phyloP scores from a whole-genome alignment of 108 stramenopile genomes.

The Mayamaea pseudoterrestris region DNA sequence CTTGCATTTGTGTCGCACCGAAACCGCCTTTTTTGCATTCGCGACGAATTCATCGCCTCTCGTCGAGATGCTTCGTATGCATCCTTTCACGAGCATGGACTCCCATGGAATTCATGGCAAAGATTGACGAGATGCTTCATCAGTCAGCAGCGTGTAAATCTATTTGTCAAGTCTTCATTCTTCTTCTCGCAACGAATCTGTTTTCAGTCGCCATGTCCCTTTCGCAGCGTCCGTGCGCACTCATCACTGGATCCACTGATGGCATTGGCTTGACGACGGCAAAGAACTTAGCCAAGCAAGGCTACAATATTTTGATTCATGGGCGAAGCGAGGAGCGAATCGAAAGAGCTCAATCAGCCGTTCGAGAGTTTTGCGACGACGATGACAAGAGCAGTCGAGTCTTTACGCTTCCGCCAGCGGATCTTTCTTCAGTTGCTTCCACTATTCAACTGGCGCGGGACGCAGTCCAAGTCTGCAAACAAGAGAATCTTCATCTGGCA shows the following conservation, averaged over 20 bases:
- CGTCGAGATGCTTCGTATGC: no score
- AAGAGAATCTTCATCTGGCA: slow-evolving; percentile 21
- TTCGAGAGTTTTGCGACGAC: background rate
- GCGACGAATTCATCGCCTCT: no score
- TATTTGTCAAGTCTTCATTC: no score
- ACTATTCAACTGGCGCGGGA: slow-evolving; percentile 24
- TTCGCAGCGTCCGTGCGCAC: no score
- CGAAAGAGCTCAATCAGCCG: slow-evolving; percentile 1
- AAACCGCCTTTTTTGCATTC: no score
- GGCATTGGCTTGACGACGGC: slow-evolving; percentile 44
- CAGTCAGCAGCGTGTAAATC: no score
- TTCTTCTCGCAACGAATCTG: no score
- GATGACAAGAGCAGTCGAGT: background rate
- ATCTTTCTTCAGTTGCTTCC: slow-evolving; percentile 31
- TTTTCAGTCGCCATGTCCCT: no score
- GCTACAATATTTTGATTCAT: slow-evolving; percentile 33
- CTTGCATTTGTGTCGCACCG: no score
- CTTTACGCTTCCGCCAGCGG: slow-evolving; percentile 19
- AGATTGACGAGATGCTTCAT: no score
- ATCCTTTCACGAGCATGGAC: no score
- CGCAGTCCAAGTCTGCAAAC: slow-evolving; percentile 9
- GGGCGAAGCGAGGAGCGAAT: slow-evolving; percentile 20
- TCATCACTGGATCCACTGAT: slow-evolving; percentile 50
- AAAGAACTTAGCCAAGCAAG: slow-evolving; percentile 20
- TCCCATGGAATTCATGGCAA: no score